Conservation (phyloP, 208 protist species). For the Spongospora subterranea region DNA sequence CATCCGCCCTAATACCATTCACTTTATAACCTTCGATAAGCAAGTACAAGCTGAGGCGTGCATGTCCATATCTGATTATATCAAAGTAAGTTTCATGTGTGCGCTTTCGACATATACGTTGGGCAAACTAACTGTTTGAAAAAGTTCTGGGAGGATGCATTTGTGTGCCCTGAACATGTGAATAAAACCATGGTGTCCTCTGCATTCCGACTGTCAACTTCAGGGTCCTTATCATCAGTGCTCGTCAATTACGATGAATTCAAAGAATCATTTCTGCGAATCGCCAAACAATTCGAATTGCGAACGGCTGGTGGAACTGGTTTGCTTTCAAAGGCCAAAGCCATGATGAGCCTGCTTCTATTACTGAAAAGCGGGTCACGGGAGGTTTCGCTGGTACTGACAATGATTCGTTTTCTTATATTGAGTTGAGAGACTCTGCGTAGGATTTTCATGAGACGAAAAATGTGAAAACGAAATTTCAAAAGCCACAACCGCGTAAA, state of each 20-base stretch:
- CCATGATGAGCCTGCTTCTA: no score
- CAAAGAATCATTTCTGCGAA: neutral
- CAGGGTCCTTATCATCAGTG: neutral
- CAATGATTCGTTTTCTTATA: no score
- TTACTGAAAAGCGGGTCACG: no score
- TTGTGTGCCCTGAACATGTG: neutral
- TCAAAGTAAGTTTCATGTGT: neutral
- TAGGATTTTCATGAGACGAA: no score
- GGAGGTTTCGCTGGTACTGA: no score
- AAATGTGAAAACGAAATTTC: no score
- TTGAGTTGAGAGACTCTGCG: no score
- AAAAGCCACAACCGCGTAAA: no score
- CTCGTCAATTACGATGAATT: conserved; percentile 39
- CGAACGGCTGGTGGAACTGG: no score
- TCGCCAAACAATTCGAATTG: no score
- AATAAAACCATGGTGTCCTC: neutral
- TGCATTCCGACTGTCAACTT: neutral
- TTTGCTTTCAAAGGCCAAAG: no score
- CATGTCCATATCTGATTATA: conserved; percentile 29
- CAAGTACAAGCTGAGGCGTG: conserved; percentile 1
- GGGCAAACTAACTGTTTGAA: neutral
- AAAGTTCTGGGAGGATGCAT: conserved; percentile 48
- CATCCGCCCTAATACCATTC: neutral
- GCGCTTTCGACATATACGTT: neutral
- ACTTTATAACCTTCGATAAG: conserved; percentile 24